Base-by-base conservation (phyloP, 2,329 filamentous ascomycete genomes). In the Sclerotinia trifoliorum region DNA sequence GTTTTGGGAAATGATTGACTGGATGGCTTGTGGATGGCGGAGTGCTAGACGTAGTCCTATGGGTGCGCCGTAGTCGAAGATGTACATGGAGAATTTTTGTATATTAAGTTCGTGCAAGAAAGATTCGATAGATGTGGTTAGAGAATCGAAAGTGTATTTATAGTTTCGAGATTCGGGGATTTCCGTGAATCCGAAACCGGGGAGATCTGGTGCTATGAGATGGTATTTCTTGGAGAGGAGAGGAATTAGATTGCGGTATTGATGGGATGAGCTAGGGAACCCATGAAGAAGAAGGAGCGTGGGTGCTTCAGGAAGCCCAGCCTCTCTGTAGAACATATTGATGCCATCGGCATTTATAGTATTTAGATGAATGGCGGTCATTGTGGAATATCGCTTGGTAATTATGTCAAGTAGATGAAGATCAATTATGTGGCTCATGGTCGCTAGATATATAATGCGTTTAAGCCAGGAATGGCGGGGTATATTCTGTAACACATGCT, bases 21-120 rank as follows among this genome's bases (percentile, higher is more conserved):
- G 78, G 65, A 88, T 78, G 15, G 79, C 78, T 0, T 81, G 75
- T 0, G 84, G 83, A 2, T 82, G 78, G 55, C 81, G 71, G 2
- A 87, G 79, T 0, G 85, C 85, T 2, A 88, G 78, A 2, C 85
- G 81, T 32, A 87, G 77, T 1, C 81, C 86, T 0, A 81, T 80
- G 0, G 87, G 86, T 0, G 85, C 84, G 63, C 86, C 86, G 74
- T 88, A 88, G 78, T 89, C 86, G 74, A 89, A 88, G 70, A 88
- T 81, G 75, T 88, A 89, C 39, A 86, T 76, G 19, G 83, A 81
- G 76, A 83, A 87, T 44, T 80, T 80, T 19, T 73, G 70, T 48
- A 88, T 78, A 3, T 77, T 69, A 11, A 88, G 77, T 0, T 79
- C 78, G 48, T 82, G 79, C 17, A 86, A 75, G 72, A 87, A 87